phyloP scores from a whole-genome alignment of 2,329 filamentous ascomycete species.

The Xylariales sp. region DNA sequence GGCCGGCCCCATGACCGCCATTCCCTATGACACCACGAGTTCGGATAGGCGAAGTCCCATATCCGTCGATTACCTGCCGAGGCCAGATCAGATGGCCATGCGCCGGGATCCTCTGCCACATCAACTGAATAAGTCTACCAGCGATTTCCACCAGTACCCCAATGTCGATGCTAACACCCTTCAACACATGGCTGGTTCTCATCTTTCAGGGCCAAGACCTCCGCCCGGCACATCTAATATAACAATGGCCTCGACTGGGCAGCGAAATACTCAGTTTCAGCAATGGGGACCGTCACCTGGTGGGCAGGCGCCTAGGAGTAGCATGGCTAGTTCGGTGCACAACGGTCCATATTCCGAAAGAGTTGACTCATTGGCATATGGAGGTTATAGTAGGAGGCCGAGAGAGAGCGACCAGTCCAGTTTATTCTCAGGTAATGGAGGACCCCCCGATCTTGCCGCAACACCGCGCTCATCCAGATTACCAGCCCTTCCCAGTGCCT shows the following conservation, averaged over 20 bases:
- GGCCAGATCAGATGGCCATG: constrained; percentile 56
- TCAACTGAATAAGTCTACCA: constrained; percentile 71
- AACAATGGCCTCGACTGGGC: constrained; percentile 67
- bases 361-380: constrained; percentile 49
- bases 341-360: constrained; percentile 51
- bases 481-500: constrained; percentile 49
- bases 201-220: constrained; percentile 57
- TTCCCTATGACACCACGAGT: constrained; percentile 73
- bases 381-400: constrained; percentile 21
- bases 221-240: constrained; percentile 56
- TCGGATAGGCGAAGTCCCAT: constrained; percentile 66
- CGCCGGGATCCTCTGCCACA: constrained; percentile 74
- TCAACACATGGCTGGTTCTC: constrained; percentile 42
- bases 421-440: constrained; percentile 51
- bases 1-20: constrained; percentile 79
- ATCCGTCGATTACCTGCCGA: constrained; percentile 67
- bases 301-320: constrained; percentile 37
- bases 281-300: constrained; percentile 59
- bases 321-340: constrained; percentile 42
- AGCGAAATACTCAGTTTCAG: constrained; percentile 65
- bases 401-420: constrained; percentile 46
- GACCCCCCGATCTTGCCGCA: constrained; percentile 35
- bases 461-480: constrained; percentile 42
- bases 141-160: constrained; percentile 88
- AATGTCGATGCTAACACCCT: constrained; percentile 55